phyloP scores from a whole-genome alignment of 176 grass and related monocot genomes.

The Leersia perrieri region DNA sequence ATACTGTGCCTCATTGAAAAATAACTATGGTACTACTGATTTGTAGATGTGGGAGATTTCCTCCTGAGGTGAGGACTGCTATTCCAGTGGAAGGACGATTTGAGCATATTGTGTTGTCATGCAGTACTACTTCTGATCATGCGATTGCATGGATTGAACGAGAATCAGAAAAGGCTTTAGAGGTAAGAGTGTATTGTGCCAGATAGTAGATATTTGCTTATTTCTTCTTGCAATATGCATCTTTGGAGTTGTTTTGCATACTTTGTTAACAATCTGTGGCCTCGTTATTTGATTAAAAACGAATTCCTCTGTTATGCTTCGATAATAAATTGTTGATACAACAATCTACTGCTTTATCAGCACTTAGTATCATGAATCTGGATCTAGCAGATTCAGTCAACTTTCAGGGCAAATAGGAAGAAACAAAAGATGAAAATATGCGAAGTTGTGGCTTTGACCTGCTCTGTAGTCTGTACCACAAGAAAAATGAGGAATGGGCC shows the following conservation, averaged over 20 bases:
- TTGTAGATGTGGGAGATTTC: constrained; percentile 87
- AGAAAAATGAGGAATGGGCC: no score
- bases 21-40: background rate
- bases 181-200: constrained; percentile 41
- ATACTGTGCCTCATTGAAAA: background rate
- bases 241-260: background rate
- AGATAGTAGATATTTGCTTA: background rate
- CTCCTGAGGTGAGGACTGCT: constrained; percentile 88
- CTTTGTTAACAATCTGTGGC: background rate
- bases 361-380: background rate
- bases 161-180: constrained; percentile 77
- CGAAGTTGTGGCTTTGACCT: background rate
- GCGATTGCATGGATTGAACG: constrained; percentile 91
- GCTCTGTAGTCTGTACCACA: background rate
- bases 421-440: background rate
- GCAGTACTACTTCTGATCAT: constrained; percentile 95
- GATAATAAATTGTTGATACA: constrained; percentile 13
- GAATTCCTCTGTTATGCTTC: background rate
- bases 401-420: background rate
- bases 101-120: constrained; percentile 97
- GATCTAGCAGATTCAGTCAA: background rate
- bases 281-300: constrained; percentile 9
- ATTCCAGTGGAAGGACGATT: constrained; percentile 96
- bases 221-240: constrained; percentile 15
- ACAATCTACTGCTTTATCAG: background rate